Conservation (phyloP, 352 stramenopile species). For the Phytophthora citrophthora region DNA sequence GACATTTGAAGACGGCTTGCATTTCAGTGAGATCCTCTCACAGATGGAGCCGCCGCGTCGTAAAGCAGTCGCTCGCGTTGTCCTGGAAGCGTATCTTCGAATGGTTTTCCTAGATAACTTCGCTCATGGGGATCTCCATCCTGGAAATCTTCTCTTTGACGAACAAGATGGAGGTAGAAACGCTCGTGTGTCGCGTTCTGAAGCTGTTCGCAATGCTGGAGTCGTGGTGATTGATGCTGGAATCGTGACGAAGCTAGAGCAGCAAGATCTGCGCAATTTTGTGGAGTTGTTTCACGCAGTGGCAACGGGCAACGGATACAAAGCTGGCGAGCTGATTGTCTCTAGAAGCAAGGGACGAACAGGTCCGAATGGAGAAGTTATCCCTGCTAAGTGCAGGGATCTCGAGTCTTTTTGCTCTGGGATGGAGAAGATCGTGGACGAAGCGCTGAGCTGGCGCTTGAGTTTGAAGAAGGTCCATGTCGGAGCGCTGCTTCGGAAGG, state of each 20-base stretch:
- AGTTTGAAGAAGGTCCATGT: constrained; percentile 81
- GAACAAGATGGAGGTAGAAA: constrained; percentile 23
- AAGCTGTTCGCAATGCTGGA: constrained; percentile 37
- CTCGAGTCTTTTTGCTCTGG: constrained; percentile 73
- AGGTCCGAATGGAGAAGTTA: constrained; percentile 31
- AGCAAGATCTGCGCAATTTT: constrained; percentile 82
- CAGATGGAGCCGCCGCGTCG: constrained; percentile 54
- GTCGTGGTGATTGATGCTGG: constrained; percentile 86
- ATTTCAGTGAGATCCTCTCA: constrained; percentile 72
- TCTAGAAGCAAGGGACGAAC: constrained; percentile 56
- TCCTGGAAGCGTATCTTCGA: constrained; percentile 89
- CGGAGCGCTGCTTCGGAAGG: constrained; percentile 68
- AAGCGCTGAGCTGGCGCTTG: constrained; percentile 67
- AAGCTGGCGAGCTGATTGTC: constrained; percentile 80
- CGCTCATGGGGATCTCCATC: constrained; percentile 93
- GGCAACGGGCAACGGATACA: constrained; percentile 80
- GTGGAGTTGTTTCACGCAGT: constrained; percentile 89
- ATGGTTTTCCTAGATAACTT: constrained; percentile 98
- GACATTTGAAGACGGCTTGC: constrained; percentile 85
- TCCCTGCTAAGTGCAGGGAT: constrained; percentile 63
- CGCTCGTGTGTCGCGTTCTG: constrained; percentile 20
- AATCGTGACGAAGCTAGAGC: constrained; percentile 84
- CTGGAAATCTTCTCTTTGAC: constrained; percentile 91
- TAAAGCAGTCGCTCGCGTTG: constrained; percentile 73
- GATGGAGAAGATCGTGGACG: constrained; percentile 77